Evolutionary conservation across 352 stramenopile species (phyloP), one percentile per base, ranked within the genome.

Genomic region (Phytophthora capsici): DNA sequence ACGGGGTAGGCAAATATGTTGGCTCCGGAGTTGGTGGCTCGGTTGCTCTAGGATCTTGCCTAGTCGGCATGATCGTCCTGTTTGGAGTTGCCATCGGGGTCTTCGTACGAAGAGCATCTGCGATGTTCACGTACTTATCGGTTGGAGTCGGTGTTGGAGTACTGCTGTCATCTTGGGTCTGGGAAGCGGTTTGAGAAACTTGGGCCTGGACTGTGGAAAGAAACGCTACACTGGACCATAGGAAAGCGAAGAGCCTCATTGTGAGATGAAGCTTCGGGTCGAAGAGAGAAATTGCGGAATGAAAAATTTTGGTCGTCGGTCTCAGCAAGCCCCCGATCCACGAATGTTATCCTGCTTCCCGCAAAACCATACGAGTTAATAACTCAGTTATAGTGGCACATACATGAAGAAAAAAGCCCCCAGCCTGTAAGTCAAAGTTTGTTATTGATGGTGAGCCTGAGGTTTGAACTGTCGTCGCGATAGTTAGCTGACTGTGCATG

Each of bases 21-120:
- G 36, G 50, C 25, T 34, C 50, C 8, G 36, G 23, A 2, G 50
- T 58, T 8, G 50, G 50, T n/a, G 50, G 36, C 5, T 51, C 38
- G 16, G 52, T 59, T 10, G 52, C 52, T 49, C 38, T 30, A 10
- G 52, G 52, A 14, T 59, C 52, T 12, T 23, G 32, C 12, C 48
- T 25, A 5, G 34, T 36, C 5, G 48, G 26, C 8, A 6, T 26
- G n/a, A 57, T 16, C 22, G 49, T 57, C 4, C 19, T 40, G 16
- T 57, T 46, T 16, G 6, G 5, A 10, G 32, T 57, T 20, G 37
- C 49, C 32, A 37, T 47, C 9, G 49, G 49, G 3, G 20, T 47
- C 2, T 34, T 37, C 1, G 49, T 57, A 22, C 23, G 49, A 23
- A 57, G 34, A n/a, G 34, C 34, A 12, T 30, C 51, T 14, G 37